phyloP scores from a whole-genome alignment of 768 basidiomycete species.

The Lyophyllum shimeji region DNA sequence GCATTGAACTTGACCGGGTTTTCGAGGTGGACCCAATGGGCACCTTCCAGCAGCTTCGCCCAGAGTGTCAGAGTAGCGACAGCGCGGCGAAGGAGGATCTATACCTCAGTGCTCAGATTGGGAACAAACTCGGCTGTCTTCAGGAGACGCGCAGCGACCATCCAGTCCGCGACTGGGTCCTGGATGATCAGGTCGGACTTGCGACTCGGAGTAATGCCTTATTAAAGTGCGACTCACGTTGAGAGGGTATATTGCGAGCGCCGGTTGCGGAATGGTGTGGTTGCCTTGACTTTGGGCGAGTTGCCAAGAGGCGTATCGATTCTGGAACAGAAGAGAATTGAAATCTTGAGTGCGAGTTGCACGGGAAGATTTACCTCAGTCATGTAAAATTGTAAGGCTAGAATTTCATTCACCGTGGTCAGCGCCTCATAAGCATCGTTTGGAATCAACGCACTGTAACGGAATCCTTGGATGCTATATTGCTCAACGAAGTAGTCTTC shows the following conservation, averaged over 20 bases:
- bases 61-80: not conserved
- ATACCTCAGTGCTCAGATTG: constrained; percentile 38
- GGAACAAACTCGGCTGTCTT: constrained; percentile 38
- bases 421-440: not conserved
- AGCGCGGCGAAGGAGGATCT: not conserved
- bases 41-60: constrained; percentile 5
- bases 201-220: too few species aligned
- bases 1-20: constrained; percentile 10
- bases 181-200: constrained; percentile 16
- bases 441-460: constrained; percentile 46
- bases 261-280: constrained; percentile 41
- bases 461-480: constrained; percentile 57
- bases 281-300: constrained; percentile 45
- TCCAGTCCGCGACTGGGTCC: constrained; percentile 53
- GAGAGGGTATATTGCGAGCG: constrained; percentile 39
- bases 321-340: constrained; percentile 24
- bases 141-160: constrained; percentile 27
- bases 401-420: not conserved
- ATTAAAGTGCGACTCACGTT: constrained; percentile 26
- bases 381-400: constrained; percentile 70
- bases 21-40: constrained; percentile 16
- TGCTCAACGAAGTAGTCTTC: constrained; percentile 73
- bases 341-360: too few species aligned
- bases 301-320: constrained; percentile 40
- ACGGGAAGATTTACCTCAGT: constrained; percentile 38